A percentile compares a stretch with the other conserved stretches of the same genome.
These are phyloP conservation scores for Carex pumila DNA, from an alignment of 176 grass and related monocot species.

Conservation along the genomic window DNA sequence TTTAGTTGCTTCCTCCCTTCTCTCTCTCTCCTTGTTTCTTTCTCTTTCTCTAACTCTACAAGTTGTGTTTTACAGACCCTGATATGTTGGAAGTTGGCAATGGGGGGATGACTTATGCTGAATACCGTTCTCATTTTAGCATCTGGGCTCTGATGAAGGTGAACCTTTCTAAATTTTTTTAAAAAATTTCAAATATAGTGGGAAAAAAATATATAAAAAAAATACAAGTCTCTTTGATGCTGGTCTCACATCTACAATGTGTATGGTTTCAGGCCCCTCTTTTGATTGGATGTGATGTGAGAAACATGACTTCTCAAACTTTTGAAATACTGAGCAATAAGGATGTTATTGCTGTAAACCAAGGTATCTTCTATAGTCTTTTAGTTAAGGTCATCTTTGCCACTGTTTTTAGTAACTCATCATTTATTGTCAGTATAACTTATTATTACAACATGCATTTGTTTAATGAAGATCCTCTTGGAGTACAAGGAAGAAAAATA, in stretches of 20 bases:
- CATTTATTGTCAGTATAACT: background rate
- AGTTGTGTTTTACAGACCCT: constrained; percentile 42
- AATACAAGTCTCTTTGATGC: background rate
- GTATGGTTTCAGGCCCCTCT: constrained; percentile 73
- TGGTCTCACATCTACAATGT: background rate
- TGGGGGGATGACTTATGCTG: constrained; percentile 68
- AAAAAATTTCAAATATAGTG: background rate
- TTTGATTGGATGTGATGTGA: constrained; percentile 95
- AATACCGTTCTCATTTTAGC: constrained; percentile 93
- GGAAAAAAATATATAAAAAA: background rate
- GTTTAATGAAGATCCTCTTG: constrained; percentile 70
- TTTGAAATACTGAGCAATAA: constrained; percentile 76
- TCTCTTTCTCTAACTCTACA: background rate
- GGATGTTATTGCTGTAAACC: constrained; percentile 88
- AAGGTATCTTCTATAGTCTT: constrained; percentile 45
- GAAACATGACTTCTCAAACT: constrained; percentile 84
- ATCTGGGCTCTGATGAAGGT: constrained; percentile 99
- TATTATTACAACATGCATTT: constrained; percentile 4
- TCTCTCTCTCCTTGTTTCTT: background rate
- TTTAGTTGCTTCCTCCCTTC: background rate
- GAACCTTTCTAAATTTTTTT: background rate
- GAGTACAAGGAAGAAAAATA: constrained; percentile 85
- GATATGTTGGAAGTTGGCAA: constrained; percentile 97
- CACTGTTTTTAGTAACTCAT: background rate
- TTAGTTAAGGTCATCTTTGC: background rate